Percentiles rank a stretch among this genome's conserved stretches.
Evolutionary conservation across 306 rosid genomes (phyloP).

Genomic region (Gastrolobium bilobum): DNA sequence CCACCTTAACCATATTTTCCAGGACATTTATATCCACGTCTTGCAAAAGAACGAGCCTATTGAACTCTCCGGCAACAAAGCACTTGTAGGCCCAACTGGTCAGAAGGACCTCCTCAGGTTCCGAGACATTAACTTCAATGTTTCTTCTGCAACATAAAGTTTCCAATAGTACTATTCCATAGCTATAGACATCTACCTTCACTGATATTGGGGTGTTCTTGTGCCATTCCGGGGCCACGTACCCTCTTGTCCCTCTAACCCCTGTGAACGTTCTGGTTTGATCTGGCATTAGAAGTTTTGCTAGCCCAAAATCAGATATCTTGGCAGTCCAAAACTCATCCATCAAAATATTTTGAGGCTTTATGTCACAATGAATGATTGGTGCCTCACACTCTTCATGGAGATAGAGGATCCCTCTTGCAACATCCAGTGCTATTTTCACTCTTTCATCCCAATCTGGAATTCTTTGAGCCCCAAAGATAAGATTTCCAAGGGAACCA

Average conservation of each 20-base stretch:
- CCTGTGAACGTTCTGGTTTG: slow-evolving; percentile 54
- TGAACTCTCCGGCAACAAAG: slow-evolving; percentile 36
- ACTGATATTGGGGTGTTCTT: slow-evolving; percentile 53
- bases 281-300: slow-evolving; percentile 55
- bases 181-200: slow-evolving; percentile 59
- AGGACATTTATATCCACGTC: slow-evolving; percentile 14
- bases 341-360: slow-evolving; percentile 59
- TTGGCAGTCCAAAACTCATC: slow-evolving; percentile 57
- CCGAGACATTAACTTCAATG: slow-evolving; percentile 3
- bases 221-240: slow-evolving; percentile 56
- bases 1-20: slow-evolving; percentile 54
- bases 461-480: slow-evolving; percentile 40
- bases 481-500: slow-evolving; percentile 55
- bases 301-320: slow-evolving; percentile 56
- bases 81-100: slow-evolving; percentile 53
- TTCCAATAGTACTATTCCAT: slow-evolving; percentile 51
- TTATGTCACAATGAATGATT: slow-evolving; percentile 56
- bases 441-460: slow-evolving; percentile 54
- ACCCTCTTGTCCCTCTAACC: slow-evolving; percentile 57
- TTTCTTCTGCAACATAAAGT: slow-evolving; percentile 52
- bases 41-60: slow-evolving; percentile 46
- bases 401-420: slow-evolving; percentile 54
- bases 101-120: slow-evolving; percentile 51
- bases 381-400: slow-evolving; percentile 56
- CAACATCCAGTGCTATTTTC: slow-evolving; percentile 54